Percentiles rank a stretch among this genome's conserved stretches.
phyloP scores from a whole-genome alignment of 306 rosid genomes.

The Psophocarpus tetragonolobus region DNA sequence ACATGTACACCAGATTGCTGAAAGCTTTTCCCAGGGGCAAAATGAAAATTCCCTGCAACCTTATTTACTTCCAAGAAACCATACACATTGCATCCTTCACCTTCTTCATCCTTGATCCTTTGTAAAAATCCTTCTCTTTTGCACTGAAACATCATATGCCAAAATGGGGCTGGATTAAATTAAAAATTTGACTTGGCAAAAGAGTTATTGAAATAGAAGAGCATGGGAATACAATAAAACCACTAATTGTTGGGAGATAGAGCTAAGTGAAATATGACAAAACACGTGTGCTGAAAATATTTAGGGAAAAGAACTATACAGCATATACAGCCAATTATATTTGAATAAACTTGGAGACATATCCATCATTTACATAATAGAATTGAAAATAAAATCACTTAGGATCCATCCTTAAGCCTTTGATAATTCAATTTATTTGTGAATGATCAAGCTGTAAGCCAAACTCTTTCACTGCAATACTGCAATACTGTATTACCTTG shows the following conservation, averaged over 20 bases:
- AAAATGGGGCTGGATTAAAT: conserved; percentile 9
- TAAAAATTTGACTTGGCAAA: conserved; percentile 13
- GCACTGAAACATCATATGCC: conserved; percentile 57
- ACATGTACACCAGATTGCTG: conserved; percentile 93
- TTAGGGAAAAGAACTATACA: not conserved
- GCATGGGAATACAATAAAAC: not conserved
- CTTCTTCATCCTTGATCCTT: conserved; percentile 93
- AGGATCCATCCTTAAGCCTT: not conserved
- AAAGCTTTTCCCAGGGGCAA: conserved; percentile 99
- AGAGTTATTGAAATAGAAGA: not conserved
- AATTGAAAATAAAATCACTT: conserved; percentile 26
- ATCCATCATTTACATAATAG: conserved; percentile 6
- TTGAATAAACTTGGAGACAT: not conserved
- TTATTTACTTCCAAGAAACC: conserved; percentile 96
- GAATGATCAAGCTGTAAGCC: conserved; percentile 5
- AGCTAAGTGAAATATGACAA: not conserved
- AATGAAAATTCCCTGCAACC: conserved; percentile 97
- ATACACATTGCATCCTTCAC: conserved; percentile 96
- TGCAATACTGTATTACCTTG: too few species aligned
- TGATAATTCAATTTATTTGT: conserved; percentile 1
- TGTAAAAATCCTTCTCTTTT: conserved; percentile 98
- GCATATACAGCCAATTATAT: conserved; percentile 12
- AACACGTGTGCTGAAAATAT: not conserved
- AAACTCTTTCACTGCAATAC: not conserved
- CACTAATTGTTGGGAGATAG: not conserved